These are phyloP conservation scores for Bondarzewia mesenterica DNA, from an alignment of 1,284 basidiomycete species.

Conservation along the genomic window DNA sequence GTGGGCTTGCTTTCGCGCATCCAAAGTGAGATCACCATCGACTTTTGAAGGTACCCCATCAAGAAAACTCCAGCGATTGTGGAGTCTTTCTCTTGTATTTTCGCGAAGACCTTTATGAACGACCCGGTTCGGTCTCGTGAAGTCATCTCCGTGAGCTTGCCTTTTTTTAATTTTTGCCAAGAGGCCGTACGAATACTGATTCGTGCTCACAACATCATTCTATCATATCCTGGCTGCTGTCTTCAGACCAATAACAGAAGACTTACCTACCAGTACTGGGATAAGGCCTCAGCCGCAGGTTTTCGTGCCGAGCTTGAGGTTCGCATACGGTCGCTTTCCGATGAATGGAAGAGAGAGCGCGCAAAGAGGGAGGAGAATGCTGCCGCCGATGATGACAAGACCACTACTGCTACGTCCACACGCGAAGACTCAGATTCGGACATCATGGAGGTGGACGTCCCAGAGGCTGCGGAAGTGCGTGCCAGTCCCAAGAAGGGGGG, in stretches of 20 bases:
- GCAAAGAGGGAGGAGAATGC: conserved; percentile 13
- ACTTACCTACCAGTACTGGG: conserved; percentile 35
- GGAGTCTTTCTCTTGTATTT: conserved; percentile 80
- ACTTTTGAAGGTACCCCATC: conserved; percentile 56
- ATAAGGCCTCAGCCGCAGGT: conserved; percentile 25
- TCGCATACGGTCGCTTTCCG: conserved; percentile 29
- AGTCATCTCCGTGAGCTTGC: conserved; percentile 31
- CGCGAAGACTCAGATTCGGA: conserved; percentile 33
- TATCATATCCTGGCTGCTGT: neutral
- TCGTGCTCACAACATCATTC: too few relatives aligned
- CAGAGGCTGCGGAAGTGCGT: neutral
- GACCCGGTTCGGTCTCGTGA: conserved; percentile 39
- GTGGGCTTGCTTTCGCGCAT: neutral
- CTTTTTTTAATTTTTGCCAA: neutral
- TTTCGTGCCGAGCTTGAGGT: conserved; percentile 28
- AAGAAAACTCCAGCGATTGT: conserved; percentile 83
- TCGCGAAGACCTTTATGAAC: conserved; percentile 62
- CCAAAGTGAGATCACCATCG: neutral
- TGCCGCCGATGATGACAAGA: conserved; percentile 15
- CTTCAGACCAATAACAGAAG: conserved; percentile 21
- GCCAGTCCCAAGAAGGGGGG: neutral
- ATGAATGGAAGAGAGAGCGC: conserved; percentile 32
- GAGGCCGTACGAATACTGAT: too few relatives aligned
- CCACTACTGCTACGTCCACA: conserved; percentile 12
- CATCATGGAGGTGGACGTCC: conserved; percentile 27